These are phyloP conservation scores for Fusarium temperatum DNA, from an alignment of 2,329 filamentous ascomycete genomes.

Conservation along the genomic window DNA sequence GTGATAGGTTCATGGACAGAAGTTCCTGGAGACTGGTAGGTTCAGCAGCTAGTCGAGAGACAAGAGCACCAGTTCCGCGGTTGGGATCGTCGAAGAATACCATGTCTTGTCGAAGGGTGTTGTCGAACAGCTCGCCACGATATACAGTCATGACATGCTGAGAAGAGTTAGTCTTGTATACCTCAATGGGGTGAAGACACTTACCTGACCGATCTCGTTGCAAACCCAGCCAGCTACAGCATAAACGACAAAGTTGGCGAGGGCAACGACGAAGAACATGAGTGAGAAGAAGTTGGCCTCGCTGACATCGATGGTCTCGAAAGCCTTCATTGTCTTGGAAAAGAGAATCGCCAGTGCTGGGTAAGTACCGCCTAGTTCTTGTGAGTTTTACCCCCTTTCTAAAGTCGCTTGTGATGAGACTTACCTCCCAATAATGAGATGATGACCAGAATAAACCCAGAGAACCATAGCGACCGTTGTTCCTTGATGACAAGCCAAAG, in stretches of 20 bases:
- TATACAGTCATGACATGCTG: slow-evolving; percentile 48
- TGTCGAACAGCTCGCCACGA: slow-evolving; percentile 56
- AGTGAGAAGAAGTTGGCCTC: slow-evolving; percentile 61
- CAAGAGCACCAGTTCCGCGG: slow-evolving; percentile 52
- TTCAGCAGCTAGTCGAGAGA: slow-evolving; percentile 49
- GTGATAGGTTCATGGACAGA: slow-evolving; percentile 57
- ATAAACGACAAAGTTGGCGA: slow-evolving; percentile 57
- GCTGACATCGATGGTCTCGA: slow-evolving; percentile 45
- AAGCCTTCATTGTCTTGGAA: slow-evolving; percentile 51
- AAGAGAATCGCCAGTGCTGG: slow-evolving; percentile 54
- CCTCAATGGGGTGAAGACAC: not conserved
- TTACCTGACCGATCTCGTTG: slow-evolving; percentile 50
- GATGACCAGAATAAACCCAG: slow-evolving; percentile 30
- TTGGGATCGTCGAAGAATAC: slow-evolving; percentile 53
- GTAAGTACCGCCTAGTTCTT: slow-evolving; percentile 47
- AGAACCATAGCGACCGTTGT: slow-evolving; percentile 42
- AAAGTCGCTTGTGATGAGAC: not conserved
- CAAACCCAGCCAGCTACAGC: slow-evolving; percentile 48
- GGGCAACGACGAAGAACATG: slow-evolving; percentile 65
- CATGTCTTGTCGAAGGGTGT: slow-evolving; percentile 65
- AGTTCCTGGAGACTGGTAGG: slow-evolving; percentile 61
- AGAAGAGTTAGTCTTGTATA: not conserved
- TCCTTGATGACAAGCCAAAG: slow-evolving; percentile 45
- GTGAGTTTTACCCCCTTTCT: not conserved
- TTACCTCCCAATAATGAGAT: slow-evolving; percentile 43